A percentile compares a stretch with the other conserved stretches of the same genome.
These are phyloP conservation scores for Tuber umbilicatum DNA, from an alignment of 495 filamentous ascomycete genomes.

Conservation along the genomic window DNA sequence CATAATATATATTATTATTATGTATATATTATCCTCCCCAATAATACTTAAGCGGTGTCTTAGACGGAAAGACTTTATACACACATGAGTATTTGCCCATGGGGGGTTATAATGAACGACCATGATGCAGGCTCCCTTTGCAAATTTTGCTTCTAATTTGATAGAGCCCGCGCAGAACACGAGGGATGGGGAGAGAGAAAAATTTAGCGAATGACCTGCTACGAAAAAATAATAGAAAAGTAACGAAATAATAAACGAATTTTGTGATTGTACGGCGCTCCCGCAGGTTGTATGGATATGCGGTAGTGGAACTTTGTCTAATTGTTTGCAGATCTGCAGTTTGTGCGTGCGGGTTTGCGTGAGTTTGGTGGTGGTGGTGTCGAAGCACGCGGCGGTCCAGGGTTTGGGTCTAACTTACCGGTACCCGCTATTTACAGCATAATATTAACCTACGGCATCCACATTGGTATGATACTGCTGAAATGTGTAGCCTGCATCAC, in stretches of 20 bases:
- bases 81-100: constrained; percentile 58
- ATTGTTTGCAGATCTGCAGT: not conserved
- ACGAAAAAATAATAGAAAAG: not conserved
- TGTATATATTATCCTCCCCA: no score
- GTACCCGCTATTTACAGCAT: no score
- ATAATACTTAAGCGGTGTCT: not conserved
- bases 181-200: constrained; percentile 3
- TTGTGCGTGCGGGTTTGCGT: not conserved
- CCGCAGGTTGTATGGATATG: not conserved
- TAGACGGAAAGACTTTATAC: constrained; percentile 9
- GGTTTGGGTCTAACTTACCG: not conserved
- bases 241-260: not conserved
- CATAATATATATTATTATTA: not conserved
- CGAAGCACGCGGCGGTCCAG: not conserved
- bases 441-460: not conserved
- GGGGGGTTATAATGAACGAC: constrained; percentile 76
- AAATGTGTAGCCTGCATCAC: not conserved
- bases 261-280: not conserved
- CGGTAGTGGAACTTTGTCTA: not conserved
- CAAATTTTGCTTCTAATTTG: not conserved
- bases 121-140: constrained; percentile 30
- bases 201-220: not conserved
- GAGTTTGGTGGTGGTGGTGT: not conserved
- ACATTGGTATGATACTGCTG: not conserved
- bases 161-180: constrained; percentile 4